Conservation (phyloP, 495 filamentous ascomycete genomes). For the Saxophila tyrrhenica region DNA sequence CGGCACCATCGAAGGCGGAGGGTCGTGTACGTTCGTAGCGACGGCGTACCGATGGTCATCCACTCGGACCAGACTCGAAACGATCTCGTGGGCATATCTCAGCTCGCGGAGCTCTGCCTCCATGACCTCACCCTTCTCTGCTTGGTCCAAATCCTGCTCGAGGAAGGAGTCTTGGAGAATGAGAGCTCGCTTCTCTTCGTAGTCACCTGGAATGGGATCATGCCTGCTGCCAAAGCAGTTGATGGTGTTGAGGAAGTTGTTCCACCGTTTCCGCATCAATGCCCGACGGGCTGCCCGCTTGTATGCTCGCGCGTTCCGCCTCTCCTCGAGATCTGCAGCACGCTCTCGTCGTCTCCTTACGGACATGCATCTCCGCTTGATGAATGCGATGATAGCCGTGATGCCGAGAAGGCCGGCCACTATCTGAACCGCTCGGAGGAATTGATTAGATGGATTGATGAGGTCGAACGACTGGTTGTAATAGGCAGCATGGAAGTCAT, state of each 20-base stretch:
- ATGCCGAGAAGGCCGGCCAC: conserved; percentile 16
- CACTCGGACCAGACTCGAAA: conserved; percentile 20
- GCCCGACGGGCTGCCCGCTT: conserved; percentile 25
- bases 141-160: conserved; percentile 21
- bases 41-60: conserved; percentile 20
- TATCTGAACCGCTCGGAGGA: conserved; percentile 18
- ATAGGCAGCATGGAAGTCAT: conserved; percentile 1
- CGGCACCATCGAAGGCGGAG: conserved; percentile 15
- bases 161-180: conserved; percentile 32
- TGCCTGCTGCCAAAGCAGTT: conserved; percentile 9
- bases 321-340: conserved; percentile 28
- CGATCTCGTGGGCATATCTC: conserved; percentile 25
- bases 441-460: conserved; percentile 16
- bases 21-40: conserved; percentile 16
- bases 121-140: conserved; percentile 27
- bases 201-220: conserved; percentile 24
- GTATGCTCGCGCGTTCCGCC: conserved; percentile 25
- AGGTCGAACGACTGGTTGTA: conserved; percentile 14
- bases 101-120: conserved; percentile 33
- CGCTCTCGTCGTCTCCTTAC: conserved; percentile 25
- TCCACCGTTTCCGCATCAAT: conserved; percentile 24
- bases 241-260: conserved; percentile 7
- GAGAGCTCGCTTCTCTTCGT: conserved; percentile 33
- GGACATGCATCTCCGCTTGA: conserved; percentile 22
- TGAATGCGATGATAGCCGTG: conserved; percentile 7